phyloP scores from a whole-genome alignment of 306 rosid genomes.

The Fragaria vesca region DNA sequence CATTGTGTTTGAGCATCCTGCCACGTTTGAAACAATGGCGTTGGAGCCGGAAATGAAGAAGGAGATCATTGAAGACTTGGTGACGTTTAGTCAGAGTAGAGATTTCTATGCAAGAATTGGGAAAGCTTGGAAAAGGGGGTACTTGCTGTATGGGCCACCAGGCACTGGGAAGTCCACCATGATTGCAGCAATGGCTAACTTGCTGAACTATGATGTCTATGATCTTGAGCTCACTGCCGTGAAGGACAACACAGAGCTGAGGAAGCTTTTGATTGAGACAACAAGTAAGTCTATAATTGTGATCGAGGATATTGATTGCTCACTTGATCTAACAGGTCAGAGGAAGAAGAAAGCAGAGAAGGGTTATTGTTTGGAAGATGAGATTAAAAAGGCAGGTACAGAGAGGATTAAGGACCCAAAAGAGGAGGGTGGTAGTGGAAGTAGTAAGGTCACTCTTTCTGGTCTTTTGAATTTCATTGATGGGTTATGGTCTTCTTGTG shows the following conservation, averaged over 20 bases:
- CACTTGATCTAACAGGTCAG: constrained; percentile 89
- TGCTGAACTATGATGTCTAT: constrained; percentile 71
- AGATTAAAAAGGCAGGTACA: constrained; percentile 28
- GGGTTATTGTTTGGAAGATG: constrained; percentile 35
- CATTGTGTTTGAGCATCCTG: constrained; percentile 89
- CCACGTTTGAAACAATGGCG: constrained; percentile 77
- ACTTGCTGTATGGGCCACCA: constrained; percentile 68
- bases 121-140: constrained; percentile 88
- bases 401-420: constrained; percentile 50
- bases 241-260: constrained; percentile 80
- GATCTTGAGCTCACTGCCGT: constrained; percentile 90
- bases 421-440: constrained; percentile 45
- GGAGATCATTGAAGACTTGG: constrained; percentile 76
- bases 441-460: constrained; percentile 82
- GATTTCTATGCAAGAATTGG: constrained; percentile 79
- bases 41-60: constrained; percentile 64
- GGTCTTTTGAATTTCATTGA: constrained; percentile 86
- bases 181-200: constrained; percentile 87
- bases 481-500: constrained; percentile 85
- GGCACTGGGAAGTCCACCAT: constrained; percentile 85
- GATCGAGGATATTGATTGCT: constrained; percentile 87
- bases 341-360: constrained; percentile 66
- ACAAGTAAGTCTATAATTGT: constrained; percentile 84
- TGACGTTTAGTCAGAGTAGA: constrained; percentile 68
- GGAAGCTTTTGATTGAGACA: constrained; percentile 84